Evolutionary conservation across 129 eudicot species (phyloP), one percentile per base, ranked within the genome.

Genomic region (Centaurea solstitialis): DNA sequence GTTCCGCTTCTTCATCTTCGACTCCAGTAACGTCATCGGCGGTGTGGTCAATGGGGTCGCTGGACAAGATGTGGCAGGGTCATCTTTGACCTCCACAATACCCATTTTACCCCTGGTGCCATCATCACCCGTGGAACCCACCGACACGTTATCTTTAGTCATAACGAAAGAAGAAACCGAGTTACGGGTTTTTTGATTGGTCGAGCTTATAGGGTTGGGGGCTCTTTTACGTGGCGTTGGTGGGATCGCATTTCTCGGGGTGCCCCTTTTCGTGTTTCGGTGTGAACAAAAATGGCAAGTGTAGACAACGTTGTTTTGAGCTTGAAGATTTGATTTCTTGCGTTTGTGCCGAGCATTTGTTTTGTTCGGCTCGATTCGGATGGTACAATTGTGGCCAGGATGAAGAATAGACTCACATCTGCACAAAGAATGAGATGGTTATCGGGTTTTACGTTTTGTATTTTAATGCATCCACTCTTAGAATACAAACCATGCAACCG

Each of bases 331-430:
- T 24, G 82, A 7, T 74, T 86, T 83, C 76, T 89, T 88, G 79
- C 87, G 74, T 76, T 79, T 87, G 9, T 38, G 76, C 12, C 81
- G 79, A 64, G 28, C 40, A 57, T 81, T 94, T 68, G 64, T 53
- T 80, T 68, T 83, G 80, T 85, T 93, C 64, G 86, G 87, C 85
- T 91, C 93, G 41, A 95, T 89, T 68, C 97, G 87, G 41, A 88
- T 82, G 11, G 93, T 91, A 74, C 98, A 95, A 74, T 91, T 95
- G 72, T 74, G 57, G 72, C 95, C 97, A 5, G 99, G 98, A 66
- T 87, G 92, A 65, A 95, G 95, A 67, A 93, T 82, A 78, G 99
- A 81, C 77, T 95, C 97, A 87, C 99, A 95, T 77, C 99, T 95
- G 93, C 77, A 68, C 28, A 86, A 79, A 3, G n/a, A n/a, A n/a